Conservation (phyloP, 2,329 filamentous ascomycete species). For the Colletotrichum caudatum region DNA sequence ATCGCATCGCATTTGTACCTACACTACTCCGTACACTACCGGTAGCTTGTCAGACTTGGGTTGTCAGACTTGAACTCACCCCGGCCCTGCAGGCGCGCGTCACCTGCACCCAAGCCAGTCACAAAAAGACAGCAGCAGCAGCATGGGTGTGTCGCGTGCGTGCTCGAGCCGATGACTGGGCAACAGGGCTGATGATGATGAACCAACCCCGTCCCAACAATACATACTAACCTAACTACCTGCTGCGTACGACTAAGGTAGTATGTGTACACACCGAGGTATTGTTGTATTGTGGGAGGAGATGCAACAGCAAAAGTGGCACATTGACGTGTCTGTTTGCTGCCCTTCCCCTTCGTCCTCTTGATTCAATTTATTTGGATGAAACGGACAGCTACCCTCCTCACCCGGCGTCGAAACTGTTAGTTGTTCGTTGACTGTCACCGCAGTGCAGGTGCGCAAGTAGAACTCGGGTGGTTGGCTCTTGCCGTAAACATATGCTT, state of each 20-base stretch:
- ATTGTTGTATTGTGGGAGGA: background rate
- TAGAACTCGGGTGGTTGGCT: background rate
- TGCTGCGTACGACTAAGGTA: too few species aligned
- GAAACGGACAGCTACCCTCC: conserved; percentile 28
- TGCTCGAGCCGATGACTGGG: conserved; percentile 10
- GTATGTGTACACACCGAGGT: too few species aligned
- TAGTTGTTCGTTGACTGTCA: background rate
- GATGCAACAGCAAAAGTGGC: background rate
- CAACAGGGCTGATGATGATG: conserved; percentile 25
- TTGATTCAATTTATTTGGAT: conserved; percentile 20
- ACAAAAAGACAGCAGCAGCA: background rate
- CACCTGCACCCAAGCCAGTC: conserved; percentile 13
- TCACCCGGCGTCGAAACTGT: conserved; percentile 30
- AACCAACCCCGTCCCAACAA: conserved; percentile 14
- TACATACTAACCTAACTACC: background rate
- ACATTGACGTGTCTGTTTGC: conserved; percentile 6
- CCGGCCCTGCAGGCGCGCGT: conserved; percentile 10
- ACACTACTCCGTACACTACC: too few species aligned
- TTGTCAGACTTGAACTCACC: conserved; percentile 15
- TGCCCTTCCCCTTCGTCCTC: background rate
- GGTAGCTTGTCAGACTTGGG: conserved; percentile 3
- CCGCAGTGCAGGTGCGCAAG: background rate
- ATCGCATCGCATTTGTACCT: background rate
- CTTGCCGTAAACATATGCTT: background rate
- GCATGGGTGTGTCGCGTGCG: conserved; percentile 28